Conservation (phyloP, 495 filamentous ascomycete genomes). For the Neurospora tetrasperma region DNA sequence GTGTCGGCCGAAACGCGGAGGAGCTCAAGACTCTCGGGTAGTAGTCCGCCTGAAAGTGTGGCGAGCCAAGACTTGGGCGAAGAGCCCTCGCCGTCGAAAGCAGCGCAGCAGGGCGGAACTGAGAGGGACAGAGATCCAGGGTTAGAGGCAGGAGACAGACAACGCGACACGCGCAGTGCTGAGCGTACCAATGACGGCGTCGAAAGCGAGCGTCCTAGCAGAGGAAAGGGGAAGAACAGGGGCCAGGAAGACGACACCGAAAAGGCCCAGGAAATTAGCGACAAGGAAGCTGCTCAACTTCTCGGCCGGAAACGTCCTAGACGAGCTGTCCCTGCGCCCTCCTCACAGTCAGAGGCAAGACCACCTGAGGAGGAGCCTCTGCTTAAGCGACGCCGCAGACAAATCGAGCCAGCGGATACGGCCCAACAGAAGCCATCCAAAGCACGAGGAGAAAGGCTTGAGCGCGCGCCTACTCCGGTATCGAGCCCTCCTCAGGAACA, state of each 20-base stretch:
- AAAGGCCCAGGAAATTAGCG: slow-evolving; percentile 22
- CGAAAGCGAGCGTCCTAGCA: slow-evolving; percentile 8
- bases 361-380: slow-evolving; percentile 15
- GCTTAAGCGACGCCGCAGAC: slow-evolving; percentile 26
- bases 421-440: slow-evolving; percentile 28
- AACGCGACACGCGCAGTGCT: slow-evolving; percentile 13
- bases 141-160: slow-evolving; percentile 7
- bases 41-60: slow-evolving; percentile 1
- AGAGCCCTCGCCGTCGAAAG: neutral
- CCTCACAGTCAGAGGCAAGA: slow-evolving; percentile 20
- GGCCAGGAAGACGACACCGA: slow-evolving; percentile 12
- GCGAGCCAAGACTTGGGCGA: neutral
- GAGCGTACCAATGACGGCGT: slow-evolving; percentile 6
- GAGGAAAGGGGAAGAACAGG: slow-evolving; percentile 16
- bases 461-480: neutral
- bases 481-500: neutral
- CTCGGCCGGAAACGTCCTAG: slow-evolving; percentile 30
- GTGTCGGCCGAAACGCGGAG: neutral
- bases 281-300: slow-evolving; percentile 24
- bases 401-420: slow-evolving; percentile 18
- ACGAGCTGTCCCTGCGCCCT: slow-evolving; percentile 18
- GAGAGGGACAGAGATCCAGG: slow-evolving; percentile 2
- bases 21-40: slow-evolving; percentile 8
- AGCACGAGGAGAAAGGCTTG: slow-evolving; percentile 1
- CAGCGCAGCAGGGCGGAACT: neutral